phyloP scores from a whole-genome alignment of 2,329 filamentous ascomycete species.

The Calonectria multiphialidica region DNA sequence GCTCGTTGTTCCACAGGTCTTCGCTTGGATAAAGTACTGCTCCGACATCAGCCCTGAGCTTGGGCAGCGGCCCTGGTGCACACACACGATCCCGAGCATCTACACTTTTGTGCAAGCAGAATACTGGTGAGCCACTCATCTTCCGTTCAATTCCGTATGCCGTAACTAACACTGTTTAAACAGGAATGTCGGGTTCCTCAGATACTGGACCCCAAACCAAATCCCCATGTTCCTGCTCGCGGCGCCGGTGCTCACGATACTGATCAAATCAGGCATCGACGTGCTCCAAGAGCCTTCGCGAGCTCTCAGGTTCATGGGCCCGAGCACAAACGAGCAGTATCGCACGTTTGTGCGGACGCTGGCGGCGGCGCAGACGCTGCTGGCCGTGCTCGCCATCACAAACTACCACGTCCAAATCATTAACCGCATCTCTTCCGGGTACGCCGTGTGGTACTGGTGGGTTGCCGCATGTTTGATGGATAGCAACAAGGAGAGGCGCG shows the following conservation, averaged over 20 bases:
- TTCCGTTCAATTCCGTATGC: neutral
- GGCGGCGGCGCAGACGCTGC: constrained; percentile 78
- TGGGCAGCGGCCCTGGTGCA: constrained; percentile 79
- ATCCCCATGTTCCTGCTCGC: constrained; percentile 90
- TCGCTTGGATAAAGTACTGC: constrained; percentile 83
- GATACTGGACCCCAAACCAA: constrained; percentile 91
- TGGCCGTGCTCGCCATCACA: constrained; percentile 79
- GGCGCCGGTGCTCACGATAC: constrained; percentile 77
- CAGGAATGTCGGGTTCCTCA: constrained; percentile 89
- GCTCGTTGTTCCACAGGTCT: constrained; percentile 76
- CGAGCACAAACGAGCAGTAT: constrained; percentile 25
- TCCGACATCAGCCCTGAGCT: constrained; percentile 37
- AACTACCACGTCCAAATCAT: constrained; percentile 96
- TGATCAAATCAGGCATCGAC: constrained; percentile 68
- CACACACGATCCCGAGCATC: constrained; percentile 80
- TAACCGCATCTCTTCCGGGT: constrained; percentile 87
- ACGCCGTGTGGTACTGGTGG: constrained; percentile 91
- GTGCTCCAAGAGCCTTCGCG: constrained; percentile 43
- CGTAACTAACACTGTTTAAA: constrained; percentile 29
- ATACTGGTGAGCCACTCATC: constrained; percentile 79
- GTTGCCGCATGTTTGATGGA: constrained; percentile 66
- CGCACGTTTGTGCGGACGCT: constrained; percentile 64
- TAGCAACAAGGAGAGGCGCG: constrained; percentile 44
- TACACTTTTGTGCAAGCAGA: constrained; percentile 89
- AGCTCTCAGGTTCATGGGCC: constrained; percentile 10